Evolutionary conservation across 805 yeast genomes (phyloP).

Genomic region (Suhomyces faveliae): DNA sequence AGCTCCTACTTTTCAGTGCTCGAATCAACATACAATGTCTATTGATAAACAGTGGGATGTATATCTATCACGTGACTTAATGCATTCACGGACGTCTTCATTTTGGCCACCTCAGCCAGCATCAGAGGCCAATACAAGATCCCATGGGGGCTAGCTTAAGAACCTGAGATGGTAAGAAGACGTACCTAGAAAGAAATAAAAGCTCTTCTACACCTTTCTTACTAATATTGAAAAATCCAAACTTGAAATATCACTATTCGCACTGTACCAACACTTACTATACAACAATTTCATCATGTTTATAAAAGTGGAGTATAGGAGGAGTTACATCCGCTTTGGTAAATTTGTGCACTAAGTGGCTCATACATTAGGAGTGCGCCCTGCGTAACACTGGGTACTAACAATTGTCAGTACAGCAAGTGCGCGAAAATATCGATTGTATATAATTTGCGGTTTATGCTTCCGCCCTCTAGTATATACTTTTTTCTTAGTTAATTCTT

Average conservation of each 20-base stretch:
- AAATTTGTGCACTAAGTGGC: constrained; percentile 8
- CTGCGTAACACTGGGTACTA: constrained; percentile 14
- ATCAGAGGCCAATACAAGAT: not conserved
- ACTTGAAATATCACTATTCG: not conserved
- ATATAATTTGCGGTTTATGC: constrained; percentile 5
- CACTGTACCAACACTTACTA: not conserved
- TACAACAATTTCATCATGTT: not conserved
- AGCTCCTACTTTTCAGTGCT: no score
- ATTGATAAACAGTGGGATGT: not conserved
- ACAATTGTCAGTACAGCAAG: constrained; percentile 15
- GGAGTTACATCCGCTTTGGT: constrained; percentile 3
- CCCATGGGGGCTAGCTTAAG: not conserved
- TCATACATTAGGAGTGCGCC: constrained; percentile 6
- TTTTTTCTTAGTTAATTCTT: constrained; percentile 7
- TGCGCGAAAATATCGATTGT: constrained; percentile 4
- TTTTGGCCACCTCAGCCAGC: not conserved
- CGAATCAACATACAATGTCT: no score
- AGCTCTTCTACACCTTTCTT: not conserved
- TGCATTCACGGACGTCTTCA: not conserved
- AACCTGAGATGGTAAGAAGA: not conserved
- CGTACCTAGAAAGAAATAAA: not conserved
- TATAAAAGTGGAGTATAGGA: constrained; percentile 4
- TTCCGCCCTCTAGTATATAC: constrained; percentile 2
- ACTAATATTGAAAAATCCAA: not conserved
- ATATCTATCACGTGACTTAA: not conserved